A percentile compares a stretch with the other conserved stretches of the same genome.
Conservation (phyloP, 2,329 filamentous ascomycete species). For the Sordariomycetes sp. region DNA sequence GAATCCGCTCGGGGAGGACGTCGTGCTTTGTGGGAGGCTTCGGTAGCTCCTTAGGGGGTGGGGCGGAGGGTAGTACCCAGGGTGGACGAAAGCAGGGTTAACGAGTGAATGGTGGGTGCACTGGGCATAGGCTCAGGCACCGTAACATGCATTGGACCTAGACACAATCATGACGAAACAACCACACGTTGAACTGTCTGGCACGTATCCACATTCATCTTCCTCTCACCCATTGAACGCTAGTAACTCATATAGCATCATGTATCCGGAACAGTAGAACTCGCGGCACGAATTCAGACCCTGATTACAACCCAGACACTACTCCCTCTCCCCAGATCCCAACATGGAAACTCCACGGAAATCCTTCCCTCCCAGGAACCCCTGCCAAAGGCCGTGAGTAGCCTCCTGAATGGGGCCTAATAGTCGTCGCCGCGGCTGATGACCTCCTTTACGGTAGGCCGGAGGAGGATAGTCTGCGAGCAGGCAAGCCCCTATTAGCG, state of each 20-base stretch:
- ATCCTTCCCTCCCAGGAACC: background rate
- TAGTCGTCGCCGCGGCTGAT: slow-evolving; percentile 72
- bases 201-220: background rate
- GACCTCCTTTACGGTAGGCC: slow-evolving; percentile 68
- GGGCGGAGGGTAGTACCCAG: too few species aligned
- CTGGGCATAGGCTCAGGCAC: too few species aligned
- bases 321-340: background rate
- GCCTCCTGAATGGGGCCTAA: slow-evolving; percentile 19
- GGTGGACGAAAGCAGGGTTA: too few species aligned
- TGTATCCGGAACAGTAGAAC: background rate
- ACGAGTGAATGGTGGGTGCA: background rate
- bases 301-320: background rate
- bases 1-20: slow-evolving; percentile 72
- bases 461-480: slow-evolving; percentile 53
- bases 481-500: background rate
- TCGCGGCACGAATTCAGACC: background rate
- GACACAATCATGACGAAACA: too few species aligned
- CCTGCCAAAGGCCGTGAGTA: background rate
- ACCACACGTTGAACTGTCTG: too few species aligned
- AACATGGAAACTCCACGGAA: background rate
- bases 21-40: slow-evolving; percentile 66
- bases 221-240: background rate
- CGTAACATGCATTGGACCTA: too few species aligned
- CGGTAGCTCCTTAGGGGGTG: background rate
- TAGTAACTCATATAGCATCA: background rate